Evolutionary conservation across 352 stramenopile genomes (phyloP).

Genomic region (Albugo candida): DNA sequence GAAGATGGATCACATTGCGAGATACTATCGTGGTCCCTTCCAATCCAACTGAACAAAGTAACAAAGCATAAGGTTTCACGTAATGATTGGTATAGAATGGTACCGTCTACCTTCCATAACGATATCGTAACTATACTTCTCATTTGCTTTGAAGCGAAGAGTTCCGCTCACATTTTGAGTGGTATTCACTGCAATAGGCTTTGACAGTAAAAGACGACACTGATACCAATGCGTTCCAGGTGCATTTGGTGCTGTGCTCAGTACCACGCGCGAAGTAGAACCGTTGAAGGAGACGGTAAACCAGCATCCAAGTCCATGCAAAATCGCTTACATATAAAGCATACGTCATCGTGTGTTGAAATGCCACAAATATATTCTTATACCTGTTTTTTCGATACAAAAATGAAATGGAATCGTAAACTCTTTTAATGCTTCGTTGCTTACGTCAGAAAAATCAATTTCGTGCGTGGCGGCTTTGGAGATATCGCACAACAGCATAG

Average conservation of each 20-base stretch:
- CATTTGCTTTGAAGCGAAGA: slow-evolving; percentile 85
- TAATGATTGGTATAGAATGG: neutral
- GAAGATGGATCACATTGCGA: slow-evolving; percentile 73
- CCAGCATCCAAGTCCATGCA: slow-evolving; percentile 97
- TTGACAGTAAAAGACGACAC: slow-evolving; percentile 78
- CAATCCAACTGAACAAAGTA: slow-evolving; percentile 34
- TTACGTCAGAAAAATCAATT: slow-evolving; percentile 75
- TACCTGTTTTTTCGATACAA: slow-evolving; percentile 63
- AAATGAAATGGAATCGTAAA: slow-evolving; percentile 86
- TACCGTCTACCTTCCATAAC: slow-evolving; percentile 43
- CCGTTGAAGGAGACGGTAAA: slow-evolving; percentile 97
- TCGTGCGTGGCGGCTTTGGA: slow-evolving; percentile 32
- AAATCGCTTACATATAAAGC: slow-evolving; percentile 25
- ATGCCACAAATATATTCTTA: slow-evolving; percentile 1
- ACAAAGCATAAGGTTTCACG: neutral
- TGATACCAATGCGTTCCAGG: slow-evolving; percentile 84
- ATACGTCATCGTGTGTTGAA: neutral
- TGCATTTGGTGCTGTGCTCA: slow-evolving; percentile 68
- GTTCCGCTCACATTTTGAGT: slow-evolving; percentile 77
- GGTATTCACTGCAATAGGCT: slow-evolving; percentile 83
- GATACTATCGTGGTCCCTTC: slow-evolving; percentile 76
- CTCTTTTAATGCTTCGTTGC: slow-evolving; percentile 51
- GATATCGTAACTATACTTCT: slow-evolving; percentile 93
- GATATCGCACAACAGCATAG: slow-evolving; percentile 34
- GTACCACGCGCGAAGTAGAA: slow-evolving; percentile 47